A percentile compares a stretch with the other conserved stretches of the same genome.
phyloP scores from a whole-genome alignment of 164 flowering plant genomes.

The Vitis rotundifolia region DNA sequence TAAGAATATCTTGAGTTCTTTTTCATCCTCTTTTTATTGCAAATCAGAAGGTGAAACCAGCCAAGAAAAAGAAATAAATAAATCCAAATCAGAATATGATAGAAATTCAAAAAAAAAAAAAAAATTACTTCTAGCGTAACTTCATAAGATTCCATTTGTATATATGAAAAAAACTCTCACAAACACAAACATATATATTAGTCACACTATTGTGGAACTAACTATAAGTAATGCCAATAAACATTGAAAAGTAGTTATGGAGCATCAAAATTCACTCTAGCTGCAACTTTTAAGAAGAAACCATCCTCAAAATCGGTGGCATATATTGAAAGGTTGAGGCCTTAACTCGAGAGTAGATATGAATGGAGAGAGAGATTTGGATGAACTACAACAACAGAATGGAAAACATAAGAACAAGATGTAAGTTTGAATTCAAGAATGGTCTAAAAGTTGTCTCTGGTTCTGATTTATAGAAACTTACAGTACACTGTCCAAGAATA shows the following conservation, averaged over 20 bases:
- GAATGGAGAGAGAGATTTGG: constrained; percentile 51
- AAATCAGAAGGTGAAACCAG: too few relatives aligned
- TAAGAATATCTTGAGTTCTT: too few relatives aligned
- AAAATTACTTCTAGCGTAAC: too few relatives aligned
- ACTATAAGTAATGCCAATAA: too few relatives aligned
- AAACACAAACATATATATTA: too few relatives aligned
- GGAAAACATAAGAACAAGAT: not conserved
- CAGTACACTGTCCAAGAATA: constrained; percentile 94
- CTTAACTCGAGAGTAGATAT: constrained; percentile 90
- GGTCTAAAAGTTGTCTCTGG: not conserved
- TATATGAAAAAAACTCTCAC: too few relatives aligned
- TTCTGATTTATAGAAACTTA: constrained; percentile 36
- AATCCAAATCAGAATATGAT: too few relatives aligned
- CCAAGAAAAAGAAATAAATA: too few relatives aligned
- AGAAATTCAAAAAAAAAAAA: too few relatives aligned
- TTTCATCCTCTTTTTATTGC: too few relatives aligned
- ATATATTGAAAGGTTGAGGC: constrained; percentile 91
- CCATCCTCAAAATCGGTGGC: constrained; percentile 81
- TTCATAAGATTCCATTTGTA: too few relatives aligned
- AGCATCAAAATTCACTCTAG: constrained; percentile 92
- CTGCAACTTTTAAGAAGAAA: constrained; percentile 76
- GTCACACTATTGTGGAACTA: too few relatives aligned
- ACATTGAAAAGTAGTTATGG: not conserved
- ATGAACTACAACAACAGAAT: not conserved
- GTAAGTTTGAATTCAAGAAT: not conserved